Base-by-base conservation (phyloP, 805 yeast genomes). In the Schwanniomyces vanrijiae region DNA sequence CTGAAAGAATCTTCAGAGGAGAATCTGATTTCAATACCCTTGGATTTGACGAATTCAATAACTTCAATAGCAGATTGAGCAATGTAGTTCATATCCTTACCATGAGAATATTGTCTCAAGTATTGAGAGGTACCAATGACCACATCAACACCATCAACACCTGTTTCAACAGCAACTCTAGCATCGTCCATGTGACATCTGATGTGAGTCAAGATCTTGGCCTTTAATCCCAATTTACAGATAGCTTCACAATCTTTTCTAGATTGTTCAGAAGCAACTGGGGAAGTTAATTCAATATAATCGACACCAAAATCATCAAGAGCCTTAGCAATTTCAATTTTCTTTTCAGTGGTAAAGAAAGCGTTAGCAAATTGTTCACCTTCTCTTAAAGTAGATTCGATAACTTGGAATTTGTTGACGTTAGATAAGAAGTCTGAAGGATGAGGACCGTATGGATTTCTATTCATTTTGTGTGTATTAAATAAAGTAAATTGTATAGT, bases 331-430 rank as follows among this genome's bases (percentile, higher is more conserved):
- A 80, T 80, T 61, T 78, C 78, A 40, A 80, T 70, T 64, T 80
- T 80, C 64, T 70, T 78, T 46, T 80, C 83, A 37, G 81, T 68
- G 42, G 77, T 71, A 68, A 80, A 80, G 54, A 80, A 80, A n/a
- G 84, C 78, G 55, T 80, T 80, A 56, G 84, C 84, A 54, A 80
- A 80, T 61, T 80, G 84, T 62, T 80, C 84, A 59, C 84, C 84
- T 61, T 80, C 84, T 76, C 84, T 77, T 47, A 80, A 68, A 19
- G 84, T 80, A 24, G 82, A 75, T 57, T 80, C 84, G 48, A 80
- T 80, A 34, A 80, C 62, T 63, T 80, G 74, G 60, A 80, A 80
- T 56, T 71, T 71, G 51, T 69, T 65, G 22, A 80, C 84, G 54
- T 80, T 80, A 29, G 84, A 80, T 52, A 80, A 66, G 52, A 65